Evolutionary conservation across 2,329 filamentous ascomycete species (phyloP), one percentile per base, ranked within the genome.

Genomic region (Mycocentrospora acerina): DNA sequence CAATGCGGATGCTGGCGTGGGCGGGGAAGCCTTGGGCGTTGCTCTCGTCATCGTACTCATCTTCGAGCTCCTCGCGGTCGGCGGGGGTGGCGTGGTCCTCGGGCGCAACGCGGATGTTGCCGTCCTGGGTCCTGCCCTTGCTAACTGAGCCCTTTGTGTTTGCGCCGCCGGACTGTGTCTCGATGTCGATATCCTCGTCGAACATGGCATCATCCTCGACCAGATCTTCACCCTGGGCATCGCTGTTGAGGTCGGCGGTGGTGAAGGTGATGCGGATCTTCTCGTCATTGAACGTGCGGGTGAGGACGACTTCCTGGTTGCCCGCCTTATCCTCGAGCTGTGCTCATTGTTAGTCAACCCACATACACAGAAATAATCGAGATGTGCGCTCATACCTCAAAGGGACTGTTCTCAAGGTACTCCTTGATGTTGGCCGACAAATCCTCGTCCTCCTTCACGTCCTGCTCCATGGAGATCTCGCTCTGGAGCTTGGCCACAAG

Each of bases 221-320:
- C 12, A 85, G 77, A 33, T 75, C 67, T 17, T 57, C 51, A 29
- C 54, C 41, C 24, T 57, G 47, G 38, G 62, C 44, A 48, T 60
- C 52, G 60, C 60, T 70, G 72, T 87, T 81, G 47, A 95, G 79
- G 67, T 95, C 89, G 55, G 86, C 82, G 60, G 94, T 88, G 53
- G 86, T 89, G 74, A 95, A 94, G 51, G 83, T 82, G 51, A 95
- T 80, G 47, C 84, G 85, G 72, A 91, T 88, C 89, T 85, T 88
- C 76, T 98, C 93, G 48, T 95, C 84, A 59, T 86, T 87, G 62
- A 88, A 91, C 51, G 80, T 85, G 62, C 90, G 86, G 45, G 82
- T 86, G 53, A 98, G 78, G 60, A 86, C 78, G 54, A 98, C 87
- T 56, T 95, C 89, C 73, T 97, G 88, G 69, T 89, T 80, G 47